phyloP scores from a whole-genome alignment of 805 yeast genomes.

The Starmerella cellae region DNA sequence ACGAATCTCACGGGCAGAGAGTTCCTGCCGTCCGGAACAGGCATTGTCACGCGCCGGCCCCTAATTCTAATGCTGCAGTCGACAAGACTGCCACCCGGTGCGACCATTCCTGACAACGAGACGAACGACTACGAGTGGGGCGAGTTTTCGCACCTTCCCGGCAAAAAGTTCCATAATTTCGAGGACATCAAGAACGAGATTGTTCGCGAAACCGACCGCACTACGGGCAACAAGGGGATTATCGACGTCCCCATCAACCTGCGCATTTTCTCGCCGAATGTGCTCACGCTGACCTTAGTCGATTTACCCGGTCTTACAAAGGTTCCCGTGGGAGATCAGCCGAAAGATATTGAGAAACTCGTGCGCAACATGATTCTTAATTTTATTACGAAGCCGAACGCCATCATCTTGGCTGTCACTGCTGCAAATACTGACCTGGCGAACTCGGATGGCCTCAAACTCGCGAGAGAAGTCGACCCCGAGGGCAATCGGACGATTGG shows the following conservation, averaged over 20 bases:
- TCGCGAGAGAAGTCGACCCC: conserved; percentile 96
- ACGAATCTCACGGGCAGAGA: conserved; percentile 88
- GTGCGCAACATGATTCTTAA: conserved; percentile 86
- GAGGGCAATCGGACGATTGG: conserved; percentile 92
- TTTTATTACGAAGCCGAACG: conserved; percentile 89
- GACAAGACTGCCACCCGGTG: conserved; percentile 26
- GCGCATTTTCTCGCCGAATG: conserved; percentile 89
- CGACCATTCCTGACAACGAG: conserved; percentile 26
- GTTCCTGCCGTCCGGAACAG: conserved; percentile 80
- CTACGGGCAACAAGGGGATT: conserved; percentile 70
- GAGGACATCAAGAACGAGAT: conserved; percentile 82
- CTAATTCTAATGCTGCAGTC: conserved; percentile 66
- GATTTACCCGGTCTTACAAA: conserved; percentile 96
- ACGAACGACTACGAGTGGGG: conserved; percentile 70
- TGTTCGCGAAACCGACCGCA: conserved; percentile 77
- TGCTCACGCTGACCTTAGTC: conserved; percentile 82
- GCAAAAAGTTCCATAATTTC: conserved; percentile 74
- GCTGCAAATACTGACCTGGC: conserved; percentile 96
- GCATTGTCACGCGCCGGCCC: conserved; percentile 85
- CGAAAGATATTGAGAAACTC: conserved; percentile 88
- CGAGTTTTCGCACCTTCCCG: conserved; percentile 86
- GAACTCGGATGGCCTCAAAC: conserved; percentile 86
- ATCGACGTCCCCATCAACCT: conserved; percentile 86
- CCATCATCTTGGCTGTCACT: conserved; percentile 86
- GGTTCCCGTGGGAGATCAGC: conserved; percentile 98